Evolutionary conservation across 2,329 filamentous ascomycete species (phyloP).

Genomic region (Atkinsonella hypoxylon): DNA sequence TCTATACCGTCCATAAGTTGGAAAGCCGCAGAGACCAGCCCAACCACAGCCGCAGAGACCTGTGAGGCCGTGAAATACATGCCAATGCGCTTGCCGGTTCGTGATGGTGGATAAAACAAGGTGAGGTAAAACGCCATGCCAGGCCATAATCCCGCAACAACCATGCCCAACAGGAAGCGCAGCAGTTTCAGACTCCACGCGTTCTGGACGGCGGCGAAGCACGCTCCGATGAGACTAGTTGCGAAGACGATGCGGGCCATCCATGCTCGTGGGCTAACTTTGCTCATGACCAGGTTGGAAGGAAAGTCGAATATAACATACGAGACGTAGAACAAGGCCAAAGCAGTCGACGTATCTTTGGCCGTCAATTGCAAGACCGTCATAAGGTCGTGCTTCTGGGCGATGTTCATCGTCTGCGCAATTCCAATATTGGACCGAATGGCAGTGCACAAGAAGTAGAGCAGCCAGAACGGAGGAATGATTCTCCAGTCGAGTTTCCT

Average conservation of each 20-base stretch:
- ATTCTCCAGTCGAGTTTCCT: conserved; percentile 47
- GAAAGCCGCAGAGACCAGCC: conserved; percentile 81
- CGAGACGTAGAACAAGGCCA: conserved; percentile 84
- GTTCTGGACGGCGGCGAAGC: conserved; percentile 68
- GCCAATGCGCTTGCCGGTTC: conserved; percentile 78
- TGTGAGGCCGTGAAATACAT: conserved; percentile 84
- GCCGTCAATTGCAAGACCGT: conserved; percentile 55
- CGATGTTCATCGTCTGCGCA: conserved; percentile 84
- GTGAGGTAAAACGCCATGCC: conserved; percentile 91
- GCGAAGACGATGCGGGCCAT: conserved; percentile 86
- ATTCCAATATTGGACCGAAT: conserved; percentile 87
- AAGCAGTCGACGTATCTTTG: conserved; percentile 70
- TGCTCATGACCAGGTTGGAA: conserved; percentile 81
- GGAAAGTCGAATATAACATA: conserved; percentile 86
- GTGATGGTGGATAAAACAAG: conserved; percentile 78
- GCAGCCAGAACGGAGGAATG: conserved; percentile 66
- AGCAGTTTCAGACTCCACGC: conserved; percentile 86
- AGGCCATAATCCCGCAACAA: conserved; percentile 90
- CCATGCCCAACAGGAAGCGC: conserved; percentile 71
- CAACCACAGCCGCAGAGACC: conserved; percentile 79
- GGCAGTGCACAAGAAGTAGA: conserved; percentile 87
- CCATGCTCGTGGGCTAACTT: conserved; percentile 74
- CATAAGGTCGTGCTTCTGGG: conserved; percentile 60
- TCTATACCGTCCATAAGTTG: conserved; percentile 75
- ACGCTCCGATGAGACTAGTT: conserved; percentile 72